A percentile compares a stretch with the other conserved stretches of the same genome.
These are phyloP conservation scores for Pseudogymnoascus sp. DNA, from an alignment of 2,329 filamentous ascomycete species.

Conservation along the genomic window DNA sequence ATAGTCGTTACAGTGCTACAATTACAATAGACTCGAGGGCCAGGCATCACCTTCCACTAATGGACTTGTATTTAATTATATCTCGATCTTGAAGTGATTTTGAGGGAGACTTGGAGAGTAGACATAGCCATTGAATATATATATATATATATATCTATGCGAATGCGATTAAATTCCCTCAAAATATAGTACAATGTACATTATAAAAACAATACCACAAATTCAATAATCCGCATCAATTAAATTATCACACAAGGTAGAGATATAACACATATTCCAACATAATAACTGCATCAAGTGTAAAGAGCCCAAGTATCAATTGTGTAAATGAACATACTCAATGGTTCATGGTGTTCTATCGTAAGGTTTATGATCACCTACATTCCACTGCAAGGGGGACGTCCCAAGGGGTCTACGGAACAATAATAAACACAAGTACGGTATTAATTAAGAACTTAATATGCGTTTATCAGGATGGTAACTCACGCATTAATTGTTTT, in stretches of 20 bases:
- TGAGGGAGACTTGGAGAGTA: not conserved
- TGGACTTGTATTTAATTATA: not conserved
- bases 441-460: not conserved
- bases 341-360: not conserved
- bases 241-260: not conserved
- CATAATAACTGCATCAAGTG: not conserved
- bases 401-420: not conserved
- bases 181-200: not conserved
- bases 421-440: not conserved
- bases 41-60: not conserved
- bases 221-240: not conserved
- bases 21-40: not conserved
- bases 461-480: not conserved
- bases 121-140: not conserved
- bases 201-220: not conserved
- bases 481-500: not conserved
- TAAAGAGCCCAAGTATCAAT: no score
- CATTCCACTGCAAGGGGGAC: not conserved
- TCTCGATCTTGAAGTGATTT: not conserved
- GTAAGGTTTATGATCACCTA: not conserved
- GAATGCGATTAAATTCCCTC: not conserved
- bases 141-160: not conserved
- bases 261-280: not conserved
- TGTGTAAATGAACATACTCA: not conserved
- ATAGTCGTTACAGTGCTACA: not conserved